Conservation (phyloP, 768 basidiomycete genomes). For the Lentinula edodes region DNA sequence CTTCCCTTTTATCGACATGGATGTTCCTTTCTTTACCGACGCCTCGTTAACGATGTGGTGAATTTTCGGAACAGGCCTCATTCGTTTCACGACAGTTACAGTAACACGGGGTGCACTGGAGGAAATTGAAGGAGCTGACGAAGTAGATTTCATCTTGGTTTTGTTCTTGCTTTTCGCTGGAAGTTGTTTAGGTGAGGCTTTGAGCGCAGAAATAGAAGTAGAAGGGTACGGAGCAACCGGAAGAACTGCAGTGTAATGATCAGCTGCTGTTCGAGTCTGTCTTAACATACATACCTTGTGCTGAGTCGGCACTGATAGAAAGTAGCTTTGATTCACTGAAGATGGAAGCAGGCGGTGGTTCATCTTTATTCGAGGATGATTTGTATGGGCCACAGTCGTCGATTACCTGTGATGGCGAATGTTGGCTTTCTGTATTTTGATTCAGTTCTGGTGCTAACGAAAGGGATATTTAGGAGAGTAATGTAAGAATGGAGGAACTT, state of each 20-base stretch:
- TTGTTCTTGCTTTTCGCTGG: neutral
- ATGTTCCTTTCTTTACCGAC: neutral
- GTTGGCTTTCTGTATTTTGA: neutral
- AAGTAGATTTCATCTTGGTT: neutral
- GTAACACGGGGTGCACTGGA: conserved; percentile 1
- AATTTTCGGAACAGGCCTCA: neutral
- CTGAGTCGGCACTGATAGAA: neutral
- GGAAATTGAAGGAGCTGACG: neutral
- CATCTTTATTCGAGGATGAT: neutral
- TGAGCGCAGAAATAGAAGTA: neutral
- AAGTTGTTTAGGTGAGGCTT: neutral
- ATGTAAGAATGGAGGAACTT: neutral
- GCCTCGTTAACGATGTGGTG: neutral
- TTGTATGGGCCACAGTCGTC: neutral
- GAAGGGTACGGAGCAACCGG: neutral
- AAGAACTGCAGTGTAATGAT: neutral
- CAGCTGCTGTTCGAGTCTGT: neutral
- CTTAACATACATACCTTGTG: neutral
- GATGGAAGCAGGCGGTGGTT: neutral
- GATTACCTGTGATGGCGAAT: neutral
- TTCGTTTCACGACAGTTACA: neutral
- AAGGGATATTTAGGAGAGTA: neutral
- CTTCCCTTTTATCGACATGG: neutral
- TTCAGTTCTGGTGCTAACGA: neutral
- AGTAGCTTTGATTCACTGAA: neutral